Percentiles rank a stretch among this genome's conserved stretches.
Evolutionary conservation across 176 grass and related monocot species (phyloP).

Genomic region (Cenchrus fungigraminus): DNA sequence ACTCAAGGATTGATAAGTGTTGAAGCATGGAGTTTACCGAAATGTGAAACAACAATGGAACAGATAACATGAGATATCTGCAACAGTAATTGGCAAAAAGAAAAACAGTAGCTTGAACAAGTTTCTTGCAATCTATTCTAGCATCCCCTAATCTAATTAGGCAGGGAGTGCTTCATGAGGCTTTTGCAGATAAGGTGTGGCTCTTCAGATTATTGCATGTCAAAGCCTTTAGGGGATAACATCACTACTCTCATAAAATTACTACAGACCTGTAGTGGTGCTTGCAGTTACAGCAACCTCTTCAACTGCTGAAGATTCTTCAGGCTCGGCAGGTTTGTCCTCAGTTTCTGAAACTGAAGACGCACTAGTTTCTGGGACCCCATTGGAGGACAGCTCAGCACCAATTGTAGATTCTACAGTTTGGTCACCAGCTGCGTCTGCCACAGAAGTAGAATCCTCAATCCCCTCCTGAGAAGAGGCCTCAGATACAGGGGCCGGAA

Average conservation of each 20-base stretch:
- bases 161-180: conserved; percentile 34
- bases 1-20: conserved; percentile 7
- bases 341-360: conserved; percentile 40
- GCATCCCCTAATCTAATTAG: conserved; percentile 30
- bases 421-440: not conserved
- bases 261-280: conserved; percentile 64
- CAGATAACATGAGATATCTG: not conserved
- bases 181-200: conserved; percentile 40
- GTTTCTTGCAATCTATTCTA: conserved; percentile 48
- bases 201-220: conserved; percentile 44
- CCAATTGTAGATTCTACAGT: conserved; percentile 25
- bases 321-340: conserved; percentile 31
- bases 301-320: conserved; percentile 39
- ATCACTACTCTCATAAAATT: conserved; percentile 35
- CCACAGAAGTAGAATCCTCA: conserved; percentile 17
- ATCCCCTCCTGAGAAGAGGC: conserved; percentile 16
- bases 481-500: conserved; percentile 18
- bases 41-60: conserved; percentile 2
- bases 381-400: conserved; percentile 37
- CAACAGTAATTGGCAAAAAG: conserved; percentile 25
- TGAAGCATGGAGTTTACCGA: conserved; percentile 31
- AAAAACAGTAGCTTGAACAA: conserved; percentile 44
- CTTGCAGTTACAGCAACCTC: conserved; percentile 50
- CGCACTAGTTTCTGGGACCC: conserved; percentile 22
- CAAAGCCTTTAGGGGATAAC: conserved; percentile 42